Evolutionary conservation across 192 early-diverging fungal genomes (phyloP), one percentile per base, ranked within the genome.

Genomic region (Rhizophagus sp.): DNA sequence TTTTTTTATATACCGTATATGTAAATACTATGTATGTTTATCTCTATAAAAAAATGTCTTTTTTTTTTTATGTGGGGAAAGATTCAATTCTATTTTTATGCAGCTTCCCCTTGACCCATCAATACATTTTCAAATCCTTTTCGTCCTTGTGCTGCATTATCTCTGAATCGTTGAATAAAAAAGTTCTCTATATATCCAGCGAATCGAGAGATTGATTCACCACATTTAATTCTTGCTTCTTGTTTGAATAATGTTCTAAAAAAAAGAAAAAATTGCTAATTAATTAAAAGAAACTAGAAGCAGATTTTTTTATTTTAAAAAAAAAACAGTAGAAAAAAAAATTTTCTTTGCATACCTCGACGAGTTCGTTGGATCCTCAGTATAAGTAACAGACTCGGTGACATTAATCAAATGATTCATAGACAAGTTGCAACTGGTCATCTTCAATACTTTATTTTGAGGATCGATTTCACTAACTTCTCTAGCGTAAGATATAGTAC

Each of bases 391-490:
- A n/a, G 91, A 89, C 84, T 98, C 98, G 79, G 95, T 90, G 17
- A 96, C 93, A 25, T 87, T 88, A 62, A 99, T 82, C 39, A 99
- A 81, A 78, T 94, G 90, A 82, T 92, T 91, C 88, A 95, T 93
- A 25, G 93, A 93, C 67, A 99, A 87, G 83, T 98, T 99, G 44
- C 90, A 89, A 73, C 93, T 94, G 57, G 87, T 88, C 88, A 96
- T 95, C 3, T 88, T 91, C 80, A 95, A 88, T 9, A 86, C 89
- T 75, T 92, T 84, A 61, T 91, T 86, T 15, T 85, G 84, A 8
- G 95, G 96, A 82, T 99, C 96, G 36, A 97, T 89, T 39, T 93
- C 90, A 15, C 93, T 94, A 76, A 95, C 93, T 88, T 99, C 98
- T 61, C 94, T 91, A 81, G 97, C 96, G 78, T 96, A 99, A 44